phyloP scores from a whole-genome alignment of 1,139 yeast species.

The Zygosaccharomyces sapae region DNA sequence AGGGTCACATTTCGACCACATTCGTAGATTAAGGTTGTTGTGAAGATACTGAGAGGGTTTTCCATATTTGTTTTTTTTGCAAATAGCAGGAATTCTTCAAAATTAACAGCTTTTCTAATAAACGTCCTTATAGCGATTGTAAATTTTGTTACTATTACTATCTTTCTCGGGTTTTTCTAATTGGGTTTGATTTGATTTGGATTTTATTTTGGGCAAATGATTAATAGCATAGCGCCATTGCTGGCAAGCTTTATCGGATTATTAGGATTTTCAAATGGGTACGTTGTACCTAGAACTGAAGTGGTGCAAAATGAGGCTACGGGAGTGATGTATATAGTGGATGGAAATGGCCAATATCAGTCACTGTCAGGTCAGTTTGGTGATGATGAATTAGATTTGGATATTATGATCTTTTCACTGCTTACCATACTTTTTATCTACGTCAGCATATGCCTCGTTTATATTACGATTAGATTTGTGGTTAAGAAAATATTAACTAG shows the following conservation, averaged over 20 bases:
- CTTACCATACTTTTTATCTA: conserved; percentile 27
- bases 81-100: not conserved
- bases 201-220: conserved; percentile 6
- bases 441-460: conserved; percentile 22
- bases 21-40: not conserved
- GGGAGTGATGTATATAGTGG: conserved; percentile 6
- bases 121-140: too few species aligned
- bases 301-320: conserved; percentile 5
- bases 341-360: conserved; percentile 6
- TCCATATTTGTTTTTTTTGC: not conserved
- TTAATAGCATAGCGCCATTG: conserved; percentile 7
- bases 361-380: conserved; percentile 12
- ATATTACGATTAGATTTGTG: conserved; percentile 22
- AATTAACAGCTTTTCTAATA: too few species aligned
- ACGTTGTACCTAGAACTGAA: conserved; percentile 9
- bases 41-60: not conserved
- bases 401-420: conserved; percentile 25
- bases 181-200: not conserved
- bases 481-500: conserved; percentile 21
- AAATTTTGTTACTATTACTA: not conserved
- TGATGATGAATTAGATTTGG: conserved; percentile 26
- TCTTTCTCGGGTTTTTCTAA: not conserved
- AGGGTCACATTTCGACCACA: not conserved
- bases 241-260: conserved; percentile 1
- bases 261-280: conserved; percentile 4